Conservation (phyloP, 2,329 filamentous ascomycete genomes). For the Trichoderma sp. region DNA sequence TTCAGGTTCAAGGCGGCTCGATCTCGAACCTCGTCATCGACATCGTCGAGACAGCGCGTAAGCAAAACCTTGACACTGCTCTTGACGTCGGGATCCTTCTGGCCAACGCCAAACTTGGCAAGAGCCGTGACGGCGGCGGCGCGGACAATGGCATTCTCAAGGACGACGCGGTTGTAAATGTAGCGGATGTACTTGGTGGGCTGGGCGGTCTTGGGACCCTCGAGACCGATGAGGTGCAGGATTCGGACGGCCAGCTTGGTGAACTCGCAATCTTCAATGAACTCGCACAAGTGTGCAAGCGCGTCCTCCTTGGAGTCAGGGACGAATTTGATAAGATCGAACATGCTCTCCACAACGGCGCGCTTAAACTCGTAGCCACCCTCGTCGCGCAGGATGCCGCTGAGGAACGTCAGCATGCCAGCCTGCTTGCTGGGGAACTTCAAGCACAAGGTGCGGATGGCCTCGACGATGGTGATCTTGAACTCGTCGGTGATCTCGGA, state of each 20-base stretch:
- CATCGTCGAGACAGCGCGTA: slow-evolving; percentile 90
- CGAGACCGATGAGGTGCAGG: slow-evolving; percentile 85
- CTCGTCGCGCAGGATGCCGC: slow-evolving; percentile 93
- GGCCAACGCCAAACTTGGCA: slow-evolving; percentile 94
- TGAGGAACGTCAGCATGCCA: slow-evolving; percentile 95
- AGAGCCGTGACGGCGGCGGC: slow-evolving; percentile 93
- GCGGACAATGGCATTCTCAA: slow-evolving; percentile 94
- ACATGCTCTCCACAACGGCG: slow-evolving; percentile 97
- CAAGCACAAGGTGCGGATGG: slow-evolving; percentile 90
- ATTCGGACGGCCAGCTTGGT: slow-evolving; percentile 96
- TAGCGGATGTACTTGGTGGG: slow-evolving; percentile 99
- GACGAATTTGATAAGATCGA: slow-evolving; percentile 98
- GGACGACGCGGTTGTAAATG: slow-evolving; percentile 96
- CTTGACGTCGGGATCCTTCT: slow-evolving; percentile 96
- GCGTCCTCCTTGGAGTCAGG: slow-evolving; percentile 80
- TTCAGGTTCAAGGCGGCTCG: slow-evolving; percentile 89
- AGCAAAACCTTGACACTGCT: slow-evolving; percentile 90
- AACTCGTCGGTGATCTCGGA: slow-evolving; percentile 98
- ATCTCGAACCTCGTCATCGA: slow-evolving; percentile 95
- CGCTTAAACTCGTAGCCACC: slow-evolving; percentile 98
- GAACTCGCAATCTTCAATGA: slow-evolving; percentile 99
- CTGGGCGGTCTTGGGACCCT: slow-evolving; percentile 91
- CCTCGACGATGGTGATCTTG: slow-evolving; percentile 99
- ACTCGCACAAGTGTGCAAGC: slow-evolving; percentile 93
- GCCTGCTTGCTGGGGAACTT: slow-evolving; percentile 99